Conservation (phyloP, 805 yeast genomes). For the Saccharomycopsis javanensis region DNA sequence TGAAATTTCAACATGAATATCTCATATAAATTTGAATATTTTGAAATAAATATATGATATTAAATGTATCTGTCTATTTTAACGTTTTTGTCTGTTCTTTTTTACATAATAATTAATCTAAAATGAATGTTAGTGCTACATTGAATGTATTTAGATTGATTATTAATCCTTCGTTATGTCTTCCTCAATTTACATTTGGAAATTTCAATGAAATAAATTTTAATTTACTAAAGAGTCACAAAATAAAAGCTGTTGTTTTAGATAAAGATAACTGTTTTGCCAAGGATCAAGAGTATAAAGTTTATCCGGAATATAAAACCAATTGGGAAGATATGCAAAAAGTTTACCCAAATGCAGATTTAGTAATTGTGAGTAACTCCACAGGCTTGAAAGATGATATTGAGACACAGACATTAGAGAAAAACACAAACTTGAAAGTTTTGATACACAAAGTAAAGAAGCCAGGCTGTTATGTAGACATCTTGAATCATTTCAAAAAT, state of each 20-base stretch:
- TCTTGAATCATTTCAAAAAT: slow-evolving; percentile 45
- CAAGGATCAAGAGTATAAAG: slow-evolving; percentile 63
- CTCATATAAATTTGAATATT: not conserved
- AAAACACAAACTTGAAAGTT: slow-evolving; percentile 57
- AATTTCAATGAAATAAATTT: slow-evolving; percentile 44
- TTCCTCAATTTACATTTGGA: slow-evolving; percentile 50
- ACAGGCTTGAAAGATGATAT: slow-evolving; percentile 83
- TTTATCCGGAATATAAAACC: slow-evolving; percentile 61
- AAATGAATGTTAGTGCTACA: slow-evolving; percentile 74
- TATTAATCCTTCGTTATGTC: slow-evolving; percentile 53
- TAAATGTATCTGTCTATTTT: too few species aligned
- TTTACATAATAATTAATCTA: too few species aligned
- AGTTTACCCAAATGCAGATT: slow-evolving; percentile 50
- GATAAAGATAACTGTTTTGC: slow-evolving; percentile 97
- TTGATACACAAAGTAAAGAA: slow-evolving; percentile 66
- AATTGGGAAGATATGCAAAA: slow-evolving; percentile 47
- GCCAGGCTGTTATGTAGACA: slow-evolving; percentile 71
- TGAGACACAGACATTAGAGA: slow-evolving; percentile 57
- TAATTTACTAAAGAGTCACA: slow-evolving; percentile 8
- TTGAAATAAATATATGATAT: too few species aligned
- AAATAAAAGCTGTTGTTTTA: slow-evolving; percentile 66
- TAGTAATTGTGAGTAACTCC: slow-evolving; percentile 80
- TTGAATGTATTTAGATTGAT: slow-evolving; percentile 52
- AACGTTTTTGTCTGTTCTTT: too few species aligned
- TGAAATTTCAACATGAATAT: not conserved